A percentile compares a stretch with the other conserved stretches of the same genome.
Conservation (phyloP, 164 flowering plant genomes). For the Malania oleifera region DNA sequence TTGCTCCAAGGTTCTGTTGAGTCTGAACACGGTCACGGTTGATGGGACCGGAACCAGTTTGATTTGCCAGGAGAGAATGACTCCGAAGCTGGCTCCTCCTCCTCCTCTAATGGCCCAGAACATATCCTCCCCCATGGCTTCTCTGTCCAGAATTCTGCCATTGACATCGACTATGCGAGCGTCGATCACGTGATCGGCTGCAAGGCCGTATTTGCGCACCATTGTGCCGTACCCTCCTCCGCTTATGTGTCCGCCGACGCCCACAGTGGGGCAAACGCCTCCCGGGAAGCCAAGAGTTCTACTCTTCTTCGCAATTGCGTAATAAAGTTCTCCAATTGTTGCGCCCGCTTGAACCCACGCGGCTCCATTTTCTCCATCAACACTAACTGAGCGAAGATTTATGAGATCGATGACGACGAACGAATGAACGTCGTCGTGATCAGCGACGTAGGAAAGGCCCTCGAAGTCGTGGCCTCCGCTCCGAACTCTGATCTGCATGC, state of each 20-base stretch:
- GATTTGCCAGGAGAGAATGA: neutral
- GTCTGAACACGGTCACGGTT: neutral
- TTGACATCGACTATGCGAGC: too few species aligned
- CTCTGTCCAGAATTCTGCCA: too few species aligned
- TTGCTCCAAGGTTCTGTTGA: too few species aligned
- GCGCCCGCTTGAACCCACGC: neutral
- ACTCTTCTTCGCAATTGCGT: neutral
- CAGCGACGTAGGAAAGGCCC: neutral
- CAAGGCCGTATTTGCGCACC: too few species aligned
- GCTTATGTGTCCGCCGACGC: too few species aligned
- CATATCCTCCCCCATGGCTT: neutral
- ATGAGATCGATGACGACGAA: neutral
- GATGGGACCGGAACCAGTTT: neutral
- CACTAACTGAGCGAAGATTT: too few species aligned
- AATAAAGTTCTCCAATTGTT: neutral
- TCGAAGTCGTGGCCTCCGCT: neutral
- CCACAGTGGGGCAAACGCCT: neutral
- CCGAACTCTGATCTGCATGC: neutral
- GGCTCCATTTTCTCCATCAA: neutral
- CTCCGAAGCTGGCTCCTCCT: neutral
- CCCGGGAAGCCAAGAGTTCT: neutral
- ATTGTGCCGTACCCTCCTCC: too few species aligned
- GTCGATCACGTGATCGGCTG: too few species aligned
- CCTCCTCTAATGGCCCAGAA: neutral
- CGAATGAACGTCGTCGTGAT: too few species aligned